These are phyloP conservation scores for Tolypocladium ovalisporum DNA, from an alignment of 2,329 filamentous ascomycete genomes.

Conservation along the genomic window DNA sequence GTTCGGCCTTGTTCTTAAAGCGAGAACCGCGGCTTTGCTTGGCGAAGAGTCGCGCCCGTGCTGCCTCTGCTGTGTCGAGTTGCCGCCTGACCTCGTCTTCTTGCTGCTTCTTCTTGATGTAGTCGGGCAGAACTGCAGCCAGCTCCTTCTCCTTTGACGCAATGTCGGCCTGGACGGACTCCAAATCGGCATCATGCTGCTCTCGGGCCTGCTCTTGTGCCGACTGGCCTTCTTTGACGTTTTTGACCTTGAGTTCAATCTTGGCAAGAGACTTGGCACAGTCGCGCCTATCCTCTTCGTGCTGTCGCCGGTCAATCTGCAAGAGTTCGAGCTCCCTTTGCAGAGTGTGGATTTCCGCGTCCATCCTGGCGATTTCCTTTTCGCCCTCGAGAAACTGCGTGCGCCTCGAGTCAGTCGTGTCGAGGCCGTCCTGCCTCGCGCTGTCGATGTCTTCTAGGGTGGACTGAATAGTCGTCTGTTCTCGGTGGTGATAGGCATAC, in stretches of 20 bases:
- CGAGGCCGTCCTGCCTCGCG: slow-evolving; percentile 68
- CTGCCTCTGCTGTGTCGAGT: slow-evolving; percentile 65
- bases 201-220: slow-evolving; percentile 62
- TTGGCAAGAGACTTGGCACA: slow-evolving; percentile 71
- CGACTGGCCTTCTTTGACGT: slow-evolving; percentile 71
- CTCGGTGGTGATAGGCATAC: slow-evolving; percentile 86
- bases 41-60: slow-evolving; percentile 69
- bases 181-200: slow-evolving; percentile 61
- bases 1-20: slow-evolving; percentile 79
- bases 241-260: slow-evolving; percentile 74
- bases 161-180: slow-evolving; percentile 64
- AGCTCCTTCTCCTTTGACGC: slow-evolving; percentile 67
- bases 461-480: slow-evolving; percentile 68
- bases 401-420: slow-evolving; percentile 73
- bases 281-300: slow-evolving; percentile 83
- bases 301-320: slow-evolving; percentile 71
- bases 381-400: slow-evolving; percentile 68
- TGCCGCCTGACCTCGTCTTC: slow-evolving; percentile 62
- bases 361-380: slow-evolving; percentile 64
- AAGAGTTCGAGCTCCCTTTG: slow-evolving; percentile 77
- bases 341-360: slow-evolving; percentile 67
- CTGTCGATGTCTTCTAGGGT: slow-evolving; percentile 77
- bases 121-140: slow-evolving; percentile 62
- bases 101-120: slow-evolving; percentile 59
- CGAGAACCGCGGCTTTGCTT: slow-evolving; percentile 85